Base-by-base conservation (phyloP, 2,329 filamentous ascomycete species). In the Trichoderma cornu-damae region DNA sequence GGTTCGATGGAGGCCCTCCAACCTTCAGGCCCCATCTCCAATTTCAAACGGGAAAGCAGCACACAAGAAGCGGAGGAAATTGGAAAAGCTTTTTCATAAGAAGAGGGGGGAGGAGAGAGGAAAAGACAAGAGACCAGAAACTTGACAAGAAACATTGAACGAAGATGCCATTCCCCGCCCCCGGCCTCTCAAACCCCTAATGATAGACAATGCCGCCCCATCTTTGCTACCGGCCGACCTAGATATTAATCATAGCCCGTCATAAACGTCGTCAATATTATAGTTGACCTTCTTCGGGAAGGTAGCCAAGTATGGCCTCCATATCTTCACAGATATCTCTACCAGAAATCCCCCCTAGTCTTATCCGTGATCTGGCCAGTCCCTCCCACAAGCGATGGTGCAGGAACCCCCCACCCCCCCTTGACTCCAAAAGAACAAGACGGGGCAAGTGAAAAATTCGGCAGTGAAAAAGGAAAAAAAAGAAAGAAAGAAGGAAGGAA, bases 1-100 rank as follows among this genome's bases (percentile, higher is more conserved):
- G 55, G 61, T 38, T 26, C 59, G 7, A 28, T 53, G 18, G 60
- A 60, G 34, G 54, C 61, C 6, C 57, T 61, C 8, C 60, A 58
- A 18, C 58, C 60, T 7, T 56, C 57, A 32, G 47, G 54, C 3
- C 34, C 59, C 3, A 58, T 59, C 44, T 53, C 60, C 42, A 54
- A 62, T 12, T 68, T 68, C 58, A 62, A 61, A 50, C 62, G 62
- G 44, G 57, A 57, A 47, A 62, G 59, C 51, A 68, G 61, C 50
- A 67, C 65, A 20, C 61, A 65, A 32, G 68, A 70, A 47, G 67
- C 64, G 34, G 67, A 70, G 38, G 67, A 69, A 55, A 64, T 69
- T 14, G 68, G 69, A 60, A 64, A 65, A 53, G 58, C 18, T 56
- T 56, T 42, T 20, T 38, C 32, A 28, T 59, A 46, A 35, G 22